A percentile compares a stretch with the other conserved stretches of the same genome.
Conservation (phyloP, 177 flowering plant genomes). For the Vitis hybrid region DNA sequence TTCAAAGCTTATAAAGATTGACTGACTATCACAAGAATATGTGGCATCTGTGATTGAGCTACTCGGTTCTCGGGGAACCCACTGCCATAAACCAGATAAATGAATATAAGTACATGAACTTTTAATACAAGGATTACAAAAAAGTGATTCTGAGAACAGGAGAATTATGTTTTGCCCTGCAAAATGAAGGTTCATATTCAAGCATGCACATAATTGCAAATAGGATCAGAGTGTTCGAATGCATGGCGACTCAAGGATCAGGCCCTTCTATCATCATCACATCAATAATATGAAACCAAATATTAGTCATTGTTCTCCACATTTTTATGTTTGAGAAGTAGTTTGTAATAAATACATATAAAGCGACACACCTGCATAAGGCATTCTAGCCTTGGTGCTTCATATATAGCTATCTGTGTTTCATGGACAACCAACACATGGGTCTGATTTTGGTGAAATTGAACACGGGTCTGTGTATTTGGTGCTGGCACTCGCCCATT, state of each 20-base stretch:
- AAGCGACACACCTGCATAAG: conserved; percentile 61
- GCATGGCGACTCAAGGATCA: no score
- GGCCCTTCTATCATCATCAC: no score
- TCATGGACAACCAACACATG: conserved; percentile 85
- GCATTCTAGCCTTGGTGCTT: conserved; percentile 77
- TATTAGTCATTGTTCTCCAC: no score
- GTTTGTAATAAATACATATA: no score
- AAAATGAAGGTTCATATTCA: no score
- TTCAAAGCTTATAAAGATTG: conserved; percentile 58
- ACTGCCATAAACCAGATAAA: conserved; percentile 47
- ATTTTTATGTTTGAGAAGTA: no score
- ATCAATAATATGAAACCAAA: no score
- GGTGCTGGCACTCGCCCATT: conserved; percentile 53
- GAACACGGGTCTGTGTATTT: conserved; percentile 84
- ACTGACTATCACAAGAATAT: conserved; percentile 79
- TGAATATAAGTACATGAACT: conserved; percentile 29
- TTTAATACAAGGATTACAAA: neutral
- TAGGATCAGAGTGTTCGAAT: no score
- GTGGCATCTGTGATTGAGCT: conserved; percentile 78
- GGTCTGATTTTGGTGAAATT: conserved; percentile 85
- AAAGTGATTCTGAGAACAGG: no score
- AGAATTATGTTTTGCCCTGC: no score
- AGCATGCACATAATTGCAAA: no score
- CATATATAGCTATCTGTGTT: conserved; percentile 88
- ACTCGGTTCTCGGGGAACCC: conserved; percentile 65